Evolutionary conservation across 345 rosid genomes (phyloP).

Genomic region (Erucastrum elatum): DNA sequence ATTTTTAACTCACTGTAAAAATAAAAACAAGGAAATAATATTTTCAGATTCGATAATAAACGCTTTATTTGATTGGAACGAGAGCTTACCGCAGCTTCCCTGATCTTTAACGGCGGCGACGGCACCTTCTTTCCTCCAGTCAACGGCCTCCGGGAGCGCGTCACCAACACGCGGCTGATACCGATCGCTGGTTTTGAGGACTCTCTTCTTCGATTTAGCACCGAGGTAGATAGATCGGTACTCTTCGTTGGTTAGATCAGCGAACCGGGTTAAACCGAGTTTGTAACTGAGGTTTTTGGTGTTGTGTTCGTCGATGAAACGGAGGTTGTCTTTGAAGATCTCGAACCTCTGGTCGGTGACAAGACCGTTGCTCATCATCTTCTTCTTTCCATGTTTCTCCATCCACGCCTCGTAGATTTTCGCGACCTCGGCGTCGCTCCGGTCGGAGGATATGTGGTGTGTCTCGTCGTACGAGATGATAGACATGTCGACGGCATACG

Average conservation of each 20-base stretch:
- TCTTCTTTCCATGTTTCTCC: conserved; percentile 58
- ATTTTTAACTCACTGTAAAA: no score
- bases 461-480: conserved; percentile 65
- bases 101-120: conserved; percentile 82
- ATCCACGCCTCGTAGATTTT: conserved; percentile 72
- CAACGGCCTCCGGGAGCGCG: conserved; percentile 63
- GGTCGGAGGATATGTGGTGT: conserved; percentile 19
- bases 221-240: conserved; percentile 74
- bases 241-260: conserved; percentile 91
- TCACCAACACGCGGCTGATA: conserved; percentile 64
- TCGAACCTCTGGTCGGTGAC: conserved; percentile 50
- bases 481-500: conserved; percentile 81
- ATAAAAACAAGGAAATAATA: no score
- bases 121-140: conserved; percentile 85
- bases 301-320: conserved; percentile 82
- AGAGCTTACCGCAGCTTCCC: conserved; percentile 64
- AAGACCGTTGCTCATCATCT: background rate
- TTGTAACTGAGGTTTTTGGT: conserved; percentile 53
- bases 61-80: background rate
- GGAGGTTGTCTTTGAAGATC: conserved; percentile 82
- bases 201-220: conserved; percentile 42
- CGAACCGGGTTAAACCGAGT: conserved; percentile 83
- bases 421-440: conserved; percentile 72
- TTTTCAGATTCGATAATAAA: no score
- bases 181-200: conserved; percentile 48